These are phyloP conservation scores for Peniophora sp. DNA, from an alignment of 1,284 basidiomycete species.

Conservation along the genomic window DNA sequence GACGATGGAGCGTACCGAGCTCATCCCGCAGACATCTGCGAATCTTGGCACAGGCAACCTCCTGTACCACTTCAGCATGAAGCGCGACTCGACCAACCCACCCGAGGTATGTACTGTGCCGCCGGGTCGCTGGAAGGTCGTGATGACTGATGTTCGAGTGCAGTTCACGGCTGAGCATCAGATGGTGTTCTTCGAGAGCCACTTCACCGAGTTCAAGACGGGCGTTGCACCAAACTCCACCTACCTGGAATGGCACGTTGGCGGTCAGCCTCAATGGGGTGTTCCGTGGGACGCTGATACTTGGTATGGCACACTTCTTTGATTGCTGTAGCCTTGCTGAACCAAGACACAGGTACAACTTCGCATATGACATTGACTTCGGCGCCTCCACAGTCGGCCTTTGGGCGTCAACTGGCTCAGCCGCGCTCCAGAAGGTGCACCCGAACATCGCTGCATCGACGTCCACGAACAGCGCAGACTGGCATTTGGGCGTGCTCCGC, in stretches of 20 bases:
- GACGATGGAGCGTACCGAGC: conserved; percentile 31
- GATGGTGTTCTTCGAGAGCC: conserved; percentile 55
- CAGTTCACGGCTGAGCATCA: conserved; percentile 50
- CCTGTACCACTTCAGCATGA: conserved; percentile 60
- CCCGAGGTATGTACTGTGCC: conserved; percentile 34
- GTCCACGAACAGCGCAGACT: conserved; percentile 56
- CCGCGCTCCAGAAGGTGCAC: conserved; percentile 42
- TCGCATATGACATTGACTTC: conserved; percentile 54
- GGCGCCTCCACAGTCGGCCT: conserved; percentile 45
- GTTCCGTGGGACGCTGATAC: conserved; percentile 43
- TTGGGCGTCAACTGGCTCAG: conserved; percentile 46
- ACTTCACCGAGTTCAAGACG: conserved; percentile 60
- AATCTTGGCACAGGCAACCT: conserved; percentile 54
- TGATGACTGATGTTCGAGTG: conserved; percentile 1
- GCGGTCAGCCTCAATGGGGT: conserved; percentile 40
- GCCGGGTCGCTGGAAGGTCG: not conserved
- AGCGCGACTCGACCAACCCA: conserved; percentile 37
- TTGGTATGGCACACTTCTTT: conserved; percentile 29
- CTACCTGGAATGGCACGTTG: conserved; percentile 46
- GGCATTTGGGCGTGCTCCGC: conserved; percentile 56
- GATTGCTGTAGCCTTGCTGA: conserved; percentile 21
- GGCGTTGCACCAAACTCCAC: conserved; percentile 43
- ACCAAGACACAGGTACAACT: conserved; percentile 46
- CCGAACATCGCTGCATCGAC: conserved; percentile 40
- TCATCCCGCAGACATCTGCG: conserved; percentile 51